Evolutionary conservation across 2,329 filamentous ascomycete genomes (phyloP), one percentile per base, ranked within the genome.

Genomic region (Fonsecaea erecta): DNA sequence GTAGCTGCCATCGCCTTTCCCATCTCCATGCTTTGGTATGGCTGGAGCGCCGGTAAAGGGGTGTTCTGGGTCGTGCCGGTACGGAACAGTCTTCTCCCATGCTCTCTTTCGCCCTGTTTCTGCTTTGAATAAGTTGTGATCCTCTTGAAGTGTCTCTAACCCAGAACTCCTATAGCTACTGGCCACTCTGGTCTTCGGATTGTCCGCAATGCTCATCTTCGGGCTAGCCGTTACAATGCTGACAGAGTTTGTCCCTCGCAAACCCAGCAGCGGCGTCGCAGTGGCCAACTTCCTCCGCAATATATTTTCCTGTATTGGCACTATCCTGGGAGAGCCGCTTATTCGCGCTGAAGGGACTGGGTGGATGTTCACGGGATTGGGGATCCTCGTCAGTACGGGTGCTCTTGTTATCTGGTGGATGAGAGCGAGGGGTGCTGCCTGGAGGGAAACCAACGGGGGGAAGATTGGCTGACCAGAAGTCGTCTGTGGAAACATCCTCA

Each of bases 141-240:
- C 16, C n/a, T 40, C 3, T 6, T 40, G 16, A 18, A 40, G 8
- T 40, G 1, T 3, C n/a, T 40, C 37, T 40, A 40, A 40, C 37
- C 11, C n/a, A 40, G 14, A 40, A n/a, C 37, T 40, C 37, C 8
- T 12, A n/a, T 11, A 40, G 37, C 16, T 82, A 24, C 80, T 90
- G 32, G 86, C 87, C 18, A 87, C 88, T 40, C 90, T 91, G 75
- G 84, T 88, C 74, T 95, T 93, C 72, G 92, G 91, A 14, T 71
- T 90, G 2, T 88, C 88, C 1, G 88, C 85, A 37, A 95, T 95
- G 91, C 82, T 94, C 2, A 86, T 93, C 28, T 92, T 91, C 77
- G 84, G 86, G 48, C 83, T 86, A 69, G 83, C 86, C 0, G 92
- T 90, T 0, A 94, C 91, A 0, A 92, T 94, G 89, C 80, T 94